phyloP scores from a whole-genome alignment of 108 stramenopile genomes.

The Schizochytrium sp. region DNA sequence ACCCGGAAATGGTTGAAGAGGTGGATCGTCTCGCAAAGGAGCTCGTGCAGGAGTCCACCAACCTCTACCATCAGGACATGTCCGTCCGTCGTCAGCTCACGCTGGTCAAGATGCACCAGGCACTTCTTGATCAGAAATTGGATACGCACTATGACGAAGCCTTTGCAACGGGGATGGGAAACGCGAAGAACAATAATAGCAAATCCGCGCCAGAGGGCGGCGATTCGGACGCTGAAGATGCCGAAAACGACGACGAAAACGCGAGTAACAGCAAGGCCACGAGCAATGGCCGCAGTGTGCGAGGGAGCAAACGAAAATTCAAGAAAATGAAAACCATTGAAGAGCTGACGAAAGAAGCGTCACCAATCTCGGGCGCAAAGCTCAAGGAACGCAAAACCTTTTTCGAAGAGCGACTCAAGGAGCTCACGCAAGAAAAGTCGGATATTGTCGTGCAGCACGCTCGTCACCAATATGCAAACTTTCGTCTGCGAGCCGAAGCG shows the following conservation, averaged over 20 bases:
- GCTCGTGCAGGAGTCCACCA: not conserved
- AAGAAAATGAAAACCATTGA: not conserved
- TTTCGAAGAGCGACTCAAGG: not conserved
- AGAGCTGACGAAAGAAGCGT: not conserved
- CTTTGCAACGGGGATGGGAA: not conserved
- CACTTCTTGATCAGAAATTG: not conserved
- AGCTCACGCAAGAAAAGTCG: not conserved
- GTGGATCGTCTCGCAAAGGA: not conserved
- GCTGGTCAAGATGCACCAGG: not conserved
- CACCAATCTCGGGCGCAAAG: not conserved
- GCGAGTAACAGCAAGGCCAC: not conserved
- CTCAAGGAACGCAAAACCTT: not conserved
- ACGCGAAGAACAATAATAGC: too few species aligned
- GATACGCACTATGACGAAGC: not conserved
- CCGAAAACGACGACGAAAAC: conserved; percentile 9
- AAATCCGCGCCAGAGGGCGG: not conserved
- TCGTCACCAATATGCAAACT: not conserved
- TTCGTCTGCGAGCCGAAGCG: not conserved
- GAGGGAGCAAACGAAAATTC: not conserved
- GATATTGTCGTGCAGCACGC: not conserved
- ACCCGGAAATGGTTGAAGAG: not conserved
- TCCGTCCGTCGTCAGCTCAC: not conserved
- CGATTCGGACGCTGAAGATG: not conserved
- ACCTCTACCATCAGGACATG: not conserved
- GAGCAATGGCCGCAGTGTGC: not conserved